A percentile compares a stretch with the other conserved stretches of the same genome.
These are phyloP conservation scores for Dendryphion nanum DNA, from an alignment of 2,329 filamentous ascomycete species.

Conservation along the genomic window DNA sequence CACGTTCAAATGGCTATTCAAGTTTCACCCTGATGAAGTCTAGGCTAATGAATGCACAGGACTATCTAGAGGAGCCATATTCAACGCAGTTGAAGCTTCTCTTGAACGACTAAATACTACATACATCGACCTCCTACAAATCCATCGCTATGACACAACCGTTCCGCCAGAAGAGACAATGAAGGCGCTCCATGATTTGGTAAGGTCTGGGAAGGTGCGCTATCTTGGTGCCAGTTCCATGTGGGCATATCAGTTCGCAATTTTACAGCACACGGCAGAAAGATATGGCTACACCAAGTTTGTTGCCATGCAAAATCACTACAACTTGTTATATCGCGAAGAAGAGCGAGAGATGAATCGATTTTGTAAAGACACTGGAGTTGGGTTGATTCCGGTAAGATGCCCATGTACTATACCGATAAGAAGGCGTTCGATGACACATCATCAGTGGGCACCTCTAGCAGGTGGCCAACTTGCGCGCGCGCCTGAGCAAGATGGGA, in stretches of 20 bases:
- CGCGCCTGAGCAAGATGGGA: no score
- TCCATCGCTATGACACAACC: conserved; percentile 19
- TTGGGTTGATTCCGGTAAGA: conserved; percentile 28
- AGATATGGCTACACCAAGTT: conserved; percentile 44
- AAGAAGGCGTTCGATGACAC: no score
- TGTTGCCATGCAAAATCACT: conserved; percentile 46
- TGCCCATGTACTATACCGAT: no score
- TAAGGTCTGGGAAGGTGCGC: conserved; percentile 20
- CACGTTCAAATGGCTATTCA: no score
- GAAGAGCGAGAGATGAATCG: conserved; percentile 41
- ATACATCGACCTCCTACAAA: conserved; percentile 24
- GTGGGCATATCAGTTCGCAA: conserved; percentile 46
- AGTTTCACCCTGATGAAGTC: no score
- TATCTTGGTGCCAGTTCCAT: conserved; percentile 28
- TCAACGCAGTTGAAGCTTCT: conserved; percentile 38
- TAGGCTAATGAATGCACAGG: no score
- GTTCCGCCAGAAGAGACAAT: conserved; percentile 20
- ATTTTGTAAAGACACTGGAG: conserved; percentile 16
- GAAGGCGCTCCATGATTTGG: conserved; percentile 20
- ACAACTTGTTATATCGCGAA: conserved; percentile 44
- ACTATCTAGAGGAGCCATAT: conserved; percentile 38
- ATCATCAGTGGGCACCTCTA: no score
- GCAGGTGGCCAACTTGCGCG: no score
- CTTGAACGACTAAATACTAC: conserved; percentile 12
- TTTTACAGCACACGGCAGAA: conserved; percentile 41